These are phyloP conservation scores for Cyanophora paradoxa DNA, from an alignment of 78 protist genomes.

Conservation along the genomic window DNA sequence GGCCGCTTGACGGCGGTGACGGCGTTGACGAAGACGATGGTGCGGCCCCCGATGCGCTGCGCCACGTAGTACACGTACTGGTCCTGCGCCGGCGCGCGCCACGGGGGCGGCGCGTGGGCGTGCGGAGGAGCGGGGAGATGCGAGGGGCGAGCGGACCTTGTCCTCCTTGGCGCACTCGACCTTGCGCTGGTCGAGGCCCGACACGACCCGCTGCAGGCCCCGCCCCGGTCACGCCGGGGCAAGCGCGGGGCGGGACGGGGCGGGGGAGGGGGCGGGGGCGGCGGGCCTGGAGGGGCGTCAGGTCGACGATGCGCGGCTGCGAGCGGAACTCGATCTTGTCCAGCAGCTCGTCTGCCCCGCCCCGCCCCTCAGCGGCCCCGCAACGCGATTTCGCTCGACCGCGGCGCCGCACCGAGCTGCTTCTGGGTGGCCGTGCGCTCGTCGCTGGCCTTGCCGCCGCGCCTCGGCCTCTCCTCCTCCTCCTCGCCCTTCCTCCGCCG, in stretches of 20 bases:
- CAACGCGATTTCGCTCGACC: neutral
- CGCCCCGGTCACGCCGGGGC: too few relatives aligned
- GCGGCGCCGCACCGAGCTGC: too few relatives aligned
- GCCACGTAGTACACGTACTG: too few relatives aligned
- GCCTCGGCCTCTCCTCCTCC: too few relatives aligned
- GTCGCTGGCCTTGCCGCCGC: too few relatives aligned
- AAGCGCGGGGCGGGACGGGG: neutral
- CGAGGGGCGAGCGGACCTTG: constrained; percentile 35
- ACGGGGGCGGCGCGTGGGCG: too few relatives aligned
- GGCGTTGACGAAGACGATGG: constrained; percentile 75
- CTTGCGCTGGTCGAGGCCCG: neutral
- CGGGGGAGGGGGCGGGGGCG: neutral
- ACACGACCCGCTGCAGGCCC: neutral
- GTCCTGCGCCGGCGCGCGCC: too few relatives aligned
- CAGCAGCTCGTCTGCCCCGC: too few relatives aligned
- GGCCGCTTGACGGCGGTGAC: constrained; percentile 46
- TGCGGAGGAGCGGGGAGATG: constrained; percentile 42
- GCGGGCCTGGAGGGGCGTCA: too few relatives aligned
- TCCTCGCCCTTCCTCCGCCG: neutral
- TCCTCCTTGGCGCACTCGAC: constrained; percentile 26
- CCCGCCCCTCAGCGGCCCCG: constrained; percentile 1
- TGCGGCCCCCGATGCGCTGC: constrained; percentile 48
- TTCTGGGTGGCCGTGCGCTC: too few relatives aligned
- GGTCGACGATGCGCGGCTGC: neutral
- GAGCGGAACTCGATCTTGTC: neutral